Conservation (phyloP, 1,139 yeast species). For the Debaryomycetaceae sp. region DNA sequence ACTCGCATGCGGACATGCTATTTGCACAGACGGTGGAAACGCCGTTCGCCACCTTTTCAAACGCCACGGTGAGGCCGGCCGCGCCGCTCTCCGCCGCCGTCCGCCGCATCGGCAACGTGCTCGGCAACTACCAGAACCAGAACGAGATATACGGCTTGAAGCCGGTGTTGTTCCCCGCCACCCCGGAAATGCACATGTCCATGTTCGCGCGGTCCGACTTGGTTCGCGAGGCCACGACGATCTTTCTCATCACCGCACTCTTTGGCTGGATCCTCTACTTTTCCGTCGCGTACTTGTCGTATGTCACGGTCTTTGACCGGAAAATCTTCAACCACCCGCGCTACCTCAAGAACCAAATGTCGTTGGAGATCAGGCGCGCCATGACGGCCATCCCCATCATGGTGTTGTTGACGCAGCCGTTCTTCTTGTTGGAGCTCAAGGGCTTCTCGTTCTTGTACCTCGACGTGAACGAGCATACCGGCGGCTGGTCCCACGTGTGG, state of each 20-base stretch:
- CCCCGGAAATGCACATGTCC: constrained; percentile 49
- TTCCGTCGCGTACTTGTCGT: constrained; percentile 65
- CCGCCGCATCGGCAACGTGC: constrained; percentile 8
- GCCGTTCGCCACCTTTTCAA: background rate
- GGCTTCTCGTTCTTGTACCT: constrained; percentile 77
- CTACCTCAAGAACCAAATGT: constrained; percentile 85
- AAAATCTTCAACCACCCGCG: constrained; percentile 91
- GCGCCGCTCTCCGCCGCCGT: constrained; percentile 6
- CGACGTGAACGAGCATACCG: constrained; percentile 48
- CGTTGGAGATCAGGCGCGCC: constrained; percentile 72
- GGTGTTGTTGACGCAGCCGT: constrained; percentile 81
- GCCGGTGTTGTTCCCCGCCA: constrained; percentile 29
- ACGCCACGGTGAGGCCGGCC: constrained; percentile 6
- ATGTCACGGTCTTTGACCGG: constrained; percentile 70
- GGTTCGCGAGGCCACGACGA: constrained; percentile 57
- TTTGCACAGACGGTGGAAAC: background rate
- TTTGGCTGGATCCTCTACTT: constrained; percentile 82
- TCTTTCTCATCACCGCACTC: constrained; percentile 61
- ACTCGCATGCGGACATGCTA: background rate
- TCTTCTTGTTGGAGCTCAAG: constrained; percentile 72
- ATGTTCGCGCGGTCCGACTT: constrained; percentile 60
- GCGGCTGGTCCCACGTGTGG: constrained; percentile 57
- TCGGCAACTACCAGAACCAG: constrained; percentile 18
- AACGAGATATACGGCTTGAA: constrained; percentile 28
- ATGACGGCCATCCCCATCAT: constrained; percentile 73